Evolutionary conservation across 306 rosid species (phyloP).

Genomic region (Fagus sylvatica): DNA sequence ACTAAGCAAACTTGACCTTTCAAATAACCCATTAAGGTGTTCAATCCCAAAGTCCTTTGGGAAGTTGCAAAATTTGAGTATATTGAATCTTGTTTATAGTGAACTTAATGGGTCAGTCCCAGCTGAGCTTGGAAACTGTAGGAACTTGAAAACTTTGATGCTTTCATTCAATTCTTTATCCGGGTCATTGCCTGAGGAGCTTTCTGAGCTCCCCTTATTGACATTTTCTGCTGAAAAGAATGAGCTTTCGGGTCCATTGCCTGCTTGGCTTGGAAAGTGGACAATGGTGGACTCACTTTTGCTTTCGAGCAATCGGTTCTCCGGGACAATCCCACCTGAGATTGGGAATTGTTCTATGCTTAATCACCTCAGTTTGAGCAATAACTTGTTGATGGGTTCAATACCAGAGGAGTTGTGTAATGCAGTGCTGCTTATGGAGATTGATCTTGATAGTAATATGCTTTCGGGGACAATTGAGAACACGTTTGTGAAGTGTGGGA

Average conservation of each 20-base stretch:
- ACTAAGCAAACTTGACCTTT: conserved; percentile 71
- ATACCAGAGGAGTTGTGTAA: conserved; percentile 80
- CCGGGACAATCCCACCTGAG: conserved; percentile 74
- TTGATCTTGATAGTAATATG: conserved; percentile 68
- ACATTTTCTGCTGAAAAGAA: conserved; percentile 85
- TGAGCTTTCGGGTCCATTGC: conserved; percentile 75
- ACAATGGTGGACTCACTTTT: conserved; percentile 46
- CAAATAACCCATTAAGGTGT: conserved; percentile 82
- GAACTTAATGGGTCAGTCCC: conserved; percentile 84
- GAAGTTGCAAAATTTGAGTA: conserved; percentile 55
- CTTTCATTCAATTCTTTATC: conserved; percentile 80
- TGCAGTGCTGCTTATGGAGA: conserved; percentile 64
- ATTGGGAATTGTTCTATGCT: conserved; percentile 83
- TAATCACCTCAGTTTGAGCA: conserved; percentile 67
- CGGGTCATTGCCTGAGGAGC: conserved; percentile 83
- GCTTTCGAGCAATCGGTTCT: conserved; percentile 66
- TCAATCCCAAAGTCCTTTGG: conserved; percentile 80
- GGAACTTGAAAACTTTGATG: conserved; percentile 59
- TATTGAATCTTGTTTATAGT: conserved; percentile 57
- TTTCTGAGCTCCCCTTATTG: conserved; percentile 63
- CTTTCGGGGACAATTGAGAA: conserved; percentile 64
- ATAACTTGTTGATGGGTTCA: conserved; percentile 62
- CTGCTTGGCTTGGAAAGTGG: conserved; percentile 91
- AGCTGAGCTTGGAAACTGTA: conserved; percentile 75
- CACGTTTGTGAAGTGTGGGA: conserved; percentile 63